Conservation (phyloP, 345 rosid species). For the Alliaria petiolata region DNA sequence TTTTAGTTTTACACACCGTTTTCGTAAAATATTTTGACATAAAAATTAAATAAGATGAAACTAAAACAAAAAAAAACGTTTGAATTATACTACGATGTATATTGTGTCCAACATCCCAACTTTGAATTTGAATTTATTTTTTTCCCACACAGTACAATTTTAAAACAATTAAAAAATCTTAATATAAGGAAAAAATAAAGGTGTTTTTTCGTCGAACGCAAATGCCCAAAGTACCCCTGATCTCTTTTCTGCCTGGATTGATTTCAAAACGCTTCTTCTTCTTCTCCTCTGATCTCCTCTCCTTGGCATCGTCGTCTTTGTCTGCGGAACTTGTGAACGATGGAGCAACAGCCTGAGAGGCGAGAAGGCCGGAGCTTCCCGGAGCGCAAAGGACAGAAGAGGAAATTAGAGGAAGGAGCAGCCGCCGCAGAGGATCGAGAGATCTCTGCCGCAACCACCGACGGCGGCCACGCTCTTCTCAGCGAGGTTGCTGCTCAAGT, state of each 20-base stretch:
- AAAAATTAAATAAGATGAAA: too few relatives aligned
- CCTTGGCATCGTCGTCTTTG: slow-evolving; percentile 21
- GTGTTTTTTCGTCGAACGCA: not conserved
- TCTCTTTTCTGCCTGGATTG: slow-evolving; percentile 33
- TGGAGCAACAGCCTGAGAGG: slow-evolving; percentile 42
- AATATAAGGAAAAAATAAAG: not conserved
- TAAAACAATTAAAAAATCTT: not conserved
- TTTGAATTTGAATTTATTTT: not conserved
- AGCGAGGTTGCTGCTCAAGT: slow-evolving; percentile 73
- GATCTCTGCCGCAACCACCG: slow-evolving; percentile 59
- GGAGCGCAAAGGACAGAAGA: slow-evolving; percentile 91
- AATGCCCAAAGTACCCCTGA: slow-evolving; percentile 54
- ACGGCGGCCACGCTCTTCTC: slow-evolving; percentile 56
- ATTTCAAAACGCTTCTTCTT: slow-evolving; percentile 35
- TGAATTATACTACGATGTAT: not conserved
- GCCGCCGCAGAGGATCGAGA: slow-evolving; percentile 43
- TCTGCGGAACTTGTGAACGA: slow-evolving; percentile 27
- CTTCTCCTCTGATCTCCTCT: slow-evolving; percentile 24
- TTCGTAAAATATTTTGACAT: too few relatives aligned
- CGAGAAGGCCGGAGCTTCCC: slow-evolving; percentile 56
- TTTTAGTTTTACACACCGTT: too few relatives aligned
- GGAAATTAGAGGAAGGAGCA: slow-evolving; percentile 81
- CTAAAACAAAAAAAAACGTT: too few relatives aligned
- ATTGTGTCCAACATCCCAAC: not conserved
- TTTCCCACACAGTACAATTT: not conserved